Evolutionary conservation across 495 filamentous ascomycete genomes (phyloP), one percentile per base, ranked within the genome.

Genomic region (Aspergillus affinis): DNA sequence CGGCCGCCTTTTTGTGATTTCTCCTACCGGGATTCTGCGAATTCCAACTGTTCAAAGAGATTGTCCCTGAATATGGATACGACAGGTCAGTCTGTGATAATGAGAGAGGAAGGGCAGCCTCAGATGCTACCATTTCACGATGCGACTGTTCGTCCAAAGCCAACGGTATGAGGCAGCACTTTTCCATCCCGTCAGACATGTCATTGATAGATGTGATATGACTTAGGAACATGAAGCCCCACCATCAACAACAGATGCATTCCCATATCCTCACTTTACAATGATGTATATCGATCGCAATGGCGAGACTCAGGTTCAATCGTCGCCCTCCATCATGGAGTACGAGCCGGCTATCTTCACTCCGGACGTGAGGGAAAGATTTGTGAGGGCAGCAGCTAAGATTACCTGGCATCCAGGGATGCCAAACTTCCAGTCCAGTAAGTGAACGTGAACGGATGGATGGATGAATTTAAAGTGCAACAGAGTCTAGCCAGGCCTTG

Each of bases 271-370:
- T 0, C 77, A 78, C 50, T 79, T 72, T 47, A 75, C 74, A 27
- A 57, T 78, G 56, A 69, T 79, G 48, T 79, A 72, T 52, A 64
- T 77, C 23, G 72, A 79, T 54, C 68, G 72, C 17, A 70, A 74
- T 57, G 75, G 77, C 6, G 63, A 76, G 30, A 59, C 72, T 36
- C 68, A 70, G 44, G 54, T 72, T 0, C 67, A 74, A 27, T 64
- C 66, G 18, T 78, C 77, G 0, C 61, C 69, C 3, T 77, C 74
- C 49, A 69, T 79, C 21, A 66, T 69, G 15, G 73, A 71, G 13
- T 72, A 66, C 48, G 74, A 70, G 30, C 70, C 69, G 8, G 61
- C 64, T 0, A 74, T 79, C 18, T 79, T 79, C 64, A 77, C 74
- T 1, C 68, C 72, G 0, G 74, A 78, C 10, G 71, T 77, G 29